phyloP scores from a whole-genome alignment of 352 stramenopile genomes.

The Globisporangium parvum region DNA sequence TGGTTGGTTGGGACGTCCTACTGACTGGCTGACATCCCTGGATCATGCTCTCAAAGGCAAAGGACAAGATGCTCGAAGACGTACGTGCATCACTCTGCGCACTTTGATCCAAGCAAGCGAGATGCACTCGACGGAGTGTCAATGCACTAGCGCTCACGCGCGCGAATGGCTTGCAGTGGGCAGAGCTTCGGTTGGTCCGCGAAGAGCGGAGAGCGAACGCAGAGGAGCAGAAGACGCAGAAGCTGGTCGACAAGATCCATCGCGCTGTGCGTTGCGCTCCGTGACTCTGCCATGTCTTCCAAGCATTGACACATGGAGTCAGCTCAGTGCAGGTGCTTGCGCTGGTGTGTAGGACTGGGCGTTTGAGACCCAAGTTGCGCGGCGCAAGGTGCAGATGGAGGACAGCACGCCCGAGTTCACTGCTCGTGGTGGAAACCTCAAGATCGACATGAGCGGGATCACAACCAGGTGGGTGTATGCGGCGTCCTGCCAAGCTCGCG shows the following conservation, averaged over 20 bases:
- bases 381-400: conserved; percentile 51
- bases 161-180: conserved; percentile 29
- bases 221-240: conserved; percentile 23
- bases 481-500: background rate
- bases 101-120: too few species aligned
- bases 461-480: conserved; percentile 52
- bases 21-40: background rate
- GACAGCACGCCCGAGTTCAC: conserved; percentile 58
- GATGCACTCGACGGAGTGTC: background rate
- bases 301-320: too few species aligned
- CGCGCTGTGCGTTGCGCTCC: conserved; percentile 21
- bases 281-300: too few species aligned
- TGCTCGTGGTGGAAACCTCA: conserved; percentile 40
- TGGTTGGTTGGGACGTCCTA: background rate
- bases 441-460: conserved; percentile 67
- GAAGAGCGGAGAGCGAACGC: conserved; percentile 22
- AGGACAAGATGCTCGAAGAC: conserved; percentile 30
- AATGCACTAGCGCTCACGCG: background rate
- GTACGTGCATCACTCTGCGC: conserved; percentile 9
- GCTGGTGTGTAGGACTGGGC: conserved; percentile 28
- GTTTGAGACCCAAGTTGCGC: conserved; percentile 43
- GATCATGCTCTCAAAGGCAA: conserved; percentile 15
- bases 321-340: background rate
- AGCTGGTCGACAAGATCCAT: conserved; percentile 28
- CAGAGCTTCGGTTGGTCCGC: conserved; percentile 30